Evolutionary conservation across 176 grass and related monocot genomes (phyloP), one percentile per base, ranked within the genome.

Genomic region (Oryza longistaminata): DNA sequence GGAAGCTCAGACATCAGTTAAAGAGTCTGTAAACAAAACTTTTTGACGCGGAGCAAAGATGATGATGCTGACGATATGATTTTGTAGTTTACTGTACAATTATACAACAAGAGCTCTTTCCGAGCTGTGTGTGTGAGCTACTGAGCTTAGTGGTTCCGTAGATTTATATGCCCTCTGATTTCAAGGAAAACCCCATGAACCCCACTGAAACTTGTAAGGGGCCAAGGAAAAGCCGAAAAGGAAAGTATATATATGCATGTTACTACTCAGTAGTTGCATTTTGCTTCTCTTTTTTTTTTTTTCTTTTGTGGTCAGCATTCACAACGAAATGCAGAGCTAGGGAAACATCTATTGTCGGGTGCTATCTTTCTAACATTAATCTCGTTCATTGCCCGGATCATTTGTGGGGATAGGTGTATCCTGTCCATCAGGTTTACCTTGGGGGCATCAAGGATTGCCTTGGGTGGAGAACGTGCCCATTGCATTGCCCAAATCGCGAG

Each of bases 401-500:
- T 76, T 45, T 88, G 87, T 64, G 90, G 69, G 3, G 93, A 90
- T 73, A 88, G 17, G 52, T 82, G 85, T 78, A 93, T 87, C 66
- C 91, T 84, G 35, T 95, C 91, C 93, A 98, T 93, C 58, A 98
- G 74, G 74, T 98, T 95, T 83, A 88, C 86, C 80, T 89, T 88
- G 16, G 95, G 92, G 1, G 93, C 89, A 68, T 98, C 82, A 1
- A 98, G 68, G 58, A 98, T 95, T 21, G 85, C 71, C 67, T 92
- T 90, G 33, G 91, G 93, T 34, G 91, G 91, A 76, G 93, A 94
- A 10, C 94, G 66, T 55, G 96, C 96, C 85, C 88, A 94, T 31
- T 99, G 96, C 86, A 99, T 99, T 21, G 96, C 96, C 96, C 96
- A 99, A 80, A 99, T 91, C 17, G 96, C 89, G 64, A 99, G 90